These are phyloP conservation scores for Penicillium paradoxum DNA, from an alignment of 495 filamentous ascomycete species.

Conservation along the genomic window DNA sequence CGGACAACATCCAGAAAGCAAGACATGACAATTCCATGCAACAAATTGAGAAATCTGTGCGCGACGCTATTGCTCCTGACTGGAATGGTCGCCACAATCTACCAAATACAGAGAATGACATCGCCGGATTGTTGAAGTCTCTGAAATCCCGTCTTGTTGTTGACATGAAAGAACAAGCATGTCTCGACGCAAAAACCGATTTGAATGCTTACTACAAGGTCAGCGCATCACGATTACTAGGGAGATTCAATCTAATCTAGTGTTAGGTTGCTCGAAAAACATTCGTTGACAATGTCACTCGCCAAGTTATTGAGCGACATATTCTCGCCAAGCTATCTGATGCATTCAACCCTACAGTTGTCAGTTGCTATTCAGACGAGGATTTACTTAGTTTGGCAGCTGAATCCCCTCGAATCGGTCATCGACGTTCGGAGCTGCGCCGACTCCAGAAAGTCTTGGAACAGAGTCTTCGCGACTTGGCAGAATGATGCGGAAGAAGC, in stretches of 20 bases:
- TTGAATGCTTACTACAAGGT: constrained; percentile 33
- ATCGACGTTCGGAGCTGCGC: constrained; percentile 3
- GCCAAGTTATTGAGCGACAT: constrained; percentile 35
- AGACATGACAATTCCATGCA: constrained; percentile 14
- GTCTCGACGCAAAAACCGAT: constrained; percentile 16
- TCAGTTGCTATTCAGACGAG: constrained; percentile 3
- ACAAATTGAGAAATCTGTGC: background rate
- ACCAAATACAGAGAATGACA: background rate
- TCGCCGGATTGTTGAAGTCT: background rate
- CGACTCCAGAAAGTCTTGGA: constrained; percentile 6
- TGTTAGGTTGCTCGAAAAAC: constrained; percentile 32
- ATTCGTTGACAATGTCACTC: constrained; percentile 37
- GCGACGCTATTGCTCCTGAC: background rate
- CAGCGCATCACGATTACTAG: background rate
- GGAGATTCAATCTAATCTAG: background rate
- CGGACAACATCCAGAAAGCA: constrained; percentile 35
- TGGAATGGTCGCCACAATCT: no score
- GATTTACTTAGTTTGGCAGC: constrained; percentile 3
- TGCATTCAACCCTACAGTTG: background rate
- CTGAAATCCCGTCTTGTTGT: background rate
- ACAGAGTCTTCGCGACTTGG: constrained; percentile 9
- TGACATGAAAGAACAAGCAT: constrained; percentile 25
- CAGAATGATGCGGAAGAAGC: background rate
- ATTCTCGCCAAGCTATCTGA: constrained; percentile 8
- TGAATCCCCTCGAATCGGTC: background rate